Percentiles rank a stretch among this genome's conserved stretches.
These are phyloP conservation scores for Calonectria ilicicola DNA, from an alignment of 2,329 filamentous ascomycete species.

Conservation along the genomic window DNA sequence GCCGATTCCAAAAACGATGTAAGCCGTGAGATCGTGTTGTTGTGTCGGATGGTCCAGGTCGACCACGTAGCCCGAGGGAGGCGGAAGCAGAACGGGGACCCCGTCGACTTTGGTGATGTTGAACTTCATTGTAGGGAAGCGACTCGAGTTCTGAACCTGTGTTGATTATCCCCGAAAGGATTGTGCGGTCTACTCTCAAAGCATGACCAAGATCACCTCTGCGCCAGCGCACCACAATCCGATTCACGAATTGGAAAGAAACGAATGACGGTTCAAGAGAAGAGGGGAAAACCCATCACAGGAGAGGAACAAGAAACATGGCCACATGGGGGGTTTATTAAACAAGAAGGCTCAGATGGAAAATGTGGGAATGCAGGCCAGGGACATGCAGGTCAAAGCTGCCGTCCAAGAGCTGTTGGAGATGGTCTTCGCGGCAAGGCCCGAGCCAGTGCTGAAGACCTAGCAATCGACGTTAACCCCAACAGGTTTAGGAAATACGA, in stretches of 20 bases:
- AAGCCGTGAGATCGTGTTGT: slow-evolving; percentile 27
- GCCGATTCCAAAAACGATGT: slow-evolving; percentile 39
- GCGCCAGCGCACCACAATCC: background rate
- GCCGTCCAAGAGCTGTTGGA: background rate
- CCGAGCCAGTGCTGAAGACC: background rate
- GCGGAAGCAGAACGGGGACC: slow-evolving; percentile 34
- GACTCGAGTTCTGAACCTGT: background rate
- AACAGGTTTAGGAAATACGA: background rate
- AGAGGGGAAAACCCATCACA: background rate
- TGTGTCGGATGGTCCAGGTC: slow-evolving; percentile 45
- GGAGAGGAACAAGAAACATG: background rate
- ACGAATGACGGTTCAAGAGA: background rate
- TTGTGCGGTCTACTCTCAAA: background rate
- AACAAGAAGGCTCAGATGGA: background rate
- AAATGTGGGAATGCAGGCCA: background rate
- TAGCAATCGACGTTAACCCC: background rate
- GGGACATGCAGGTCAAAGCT: background rate
- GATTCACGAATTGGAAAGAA: background rate
- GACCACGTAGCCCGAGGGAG: slow-evolving; percentile 44
- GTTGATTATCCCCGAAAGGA: background rate
- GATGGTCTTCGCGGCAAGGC: background rate
- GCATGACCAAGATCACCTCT: background rate
- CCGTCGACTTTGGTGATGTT: slow-evolving; percentile 35
- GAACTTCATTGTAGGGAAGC: background rate
- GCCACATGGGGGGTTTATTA: background rate